Conservation (phyloP, 768 basidiomycete species). For the Clitopilus passeckerianus region DNA sequence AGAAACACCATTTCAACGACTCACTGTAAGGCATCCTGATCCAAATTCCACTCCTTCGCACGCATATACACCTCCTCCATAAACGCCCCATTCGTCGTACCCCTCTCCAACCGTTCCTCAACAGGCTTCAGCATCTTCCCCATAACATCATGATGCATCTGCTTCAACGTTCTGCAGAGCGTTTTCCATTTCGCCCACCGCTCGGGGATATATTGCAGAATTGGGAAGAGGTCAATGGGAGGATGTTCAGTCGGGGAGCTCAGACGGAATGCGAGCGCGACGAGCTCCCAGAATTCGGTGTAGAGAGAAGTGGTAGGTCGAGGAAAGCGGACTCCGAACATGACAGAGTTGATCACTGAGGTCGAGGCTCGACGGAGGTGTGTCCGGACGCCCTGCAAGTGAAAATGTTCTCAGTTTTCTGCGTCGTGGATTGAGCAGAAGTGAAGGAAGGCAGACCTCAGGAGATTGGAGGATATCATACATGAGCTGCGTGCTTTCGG, state of each 20-base stretch:
- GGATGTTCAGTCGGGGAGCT: not conserved
- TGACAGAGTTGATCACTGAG: not conserved
- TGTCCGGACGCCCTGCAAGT: not conserved
- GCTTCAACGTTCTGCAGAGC: not conserved
- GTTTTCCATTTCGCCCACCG: constrained; percentile 13
- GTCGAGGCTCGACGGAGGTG: not conserved
- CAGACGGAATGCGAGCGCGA: not conserved
- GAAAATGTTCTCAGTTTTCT: too few species aligned
- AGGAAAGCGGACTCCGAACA: not conserved
- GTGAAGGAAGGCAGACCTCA: not conserved
- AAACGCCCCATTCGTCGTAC: constrained; percentile 14
- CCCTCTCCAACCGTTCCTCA: constrained; percentile 8
- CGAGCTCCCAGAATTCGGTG: not conserved
- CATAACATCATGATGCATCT: constrained; percentile 3
- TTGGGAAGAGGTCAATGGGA: not conserved
- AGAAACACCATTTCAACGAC: too few species aligned
- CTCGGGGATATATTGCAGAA: constrained; percentile 10
- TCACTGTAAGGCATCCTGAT: not conserved
- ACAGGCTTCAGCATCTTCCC: constrained; percentile 1
- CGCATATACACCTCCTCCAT: constrained; percentile 15
- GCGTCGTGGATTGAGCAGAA: not conserved
- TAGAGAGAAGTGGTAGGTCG: not conserved
- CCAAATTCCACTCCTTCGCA: constrained; percentile 6
- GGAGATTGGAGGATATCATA: not conserved
- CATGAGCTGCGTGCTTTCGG: not conserved